Conservation (phyloP, 768 basidiomycete genomes). For the Pseudohyphozyma bogoriensis region DNA sequence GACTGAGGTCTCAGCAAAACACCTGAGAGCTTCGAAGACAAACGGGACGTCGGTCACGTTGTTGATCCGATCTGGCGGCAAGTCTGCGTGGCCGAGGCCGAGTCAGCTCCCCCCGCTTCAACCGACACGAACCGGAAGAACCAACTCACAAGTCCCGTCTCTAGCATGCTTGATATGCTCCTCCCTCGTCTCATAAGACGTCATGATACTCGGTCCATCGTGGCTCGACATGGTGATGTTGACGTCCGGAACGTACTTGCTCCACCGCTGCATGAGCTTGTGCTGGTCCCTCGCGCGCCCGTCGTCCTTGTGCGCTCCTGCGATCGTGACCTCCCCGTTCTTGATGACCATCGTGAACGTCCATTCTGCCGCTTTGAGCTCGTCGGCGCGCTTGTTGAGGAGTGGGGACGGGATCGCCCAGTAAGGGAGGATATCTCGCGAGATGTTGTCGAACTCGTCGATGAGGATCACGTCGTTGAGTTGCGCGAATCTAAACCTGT, state of each 20-base stretch:
- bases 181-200: conserved; percentile 17
- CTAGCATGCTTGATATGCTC: conserved; percentile 14
- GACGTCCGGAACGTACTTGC: conserved; percentile 26
- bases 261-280: conserved; percentile 29
- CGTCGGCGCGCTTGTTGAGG: conserved; percentile 12
- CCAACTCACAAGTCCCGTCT: conserved; percentile 16
- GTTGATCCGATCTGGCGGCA: conserved; percentile 13
- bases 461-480: conserved; percentile 60
- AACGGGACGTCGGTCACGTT: too few species aligned
- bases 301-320: conserved; percentile 22
- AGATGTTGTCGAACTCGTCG: conserved; percentile 33
- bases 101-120: background rate
- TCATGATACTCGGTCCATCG: conserved; percentile 32
- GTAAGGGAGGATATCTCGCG: conserved; percentile 30
- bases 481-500: conserved; percentile 53
- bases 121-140: background rate
- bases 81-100: background rate
- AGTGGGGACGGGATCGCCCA: conserved; percentile 16
- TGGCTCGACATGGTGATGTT: conserved; percentile 34
- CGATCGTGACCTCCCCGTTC: conserved; percentile 23
- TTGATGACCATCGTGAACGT: conserved; percentile 26
- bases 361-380: conserved; percentile 14
- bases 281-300: conserved; percentile 30
- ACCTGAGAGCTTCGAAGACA: background rate
- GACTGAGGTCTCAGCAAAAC: background rate